These are phyloP conservation scores for Syncephalastrum racemosum DNA, from an alignment of 371 early-diverging fungal species.

Conservation along the genomic window DNA sequence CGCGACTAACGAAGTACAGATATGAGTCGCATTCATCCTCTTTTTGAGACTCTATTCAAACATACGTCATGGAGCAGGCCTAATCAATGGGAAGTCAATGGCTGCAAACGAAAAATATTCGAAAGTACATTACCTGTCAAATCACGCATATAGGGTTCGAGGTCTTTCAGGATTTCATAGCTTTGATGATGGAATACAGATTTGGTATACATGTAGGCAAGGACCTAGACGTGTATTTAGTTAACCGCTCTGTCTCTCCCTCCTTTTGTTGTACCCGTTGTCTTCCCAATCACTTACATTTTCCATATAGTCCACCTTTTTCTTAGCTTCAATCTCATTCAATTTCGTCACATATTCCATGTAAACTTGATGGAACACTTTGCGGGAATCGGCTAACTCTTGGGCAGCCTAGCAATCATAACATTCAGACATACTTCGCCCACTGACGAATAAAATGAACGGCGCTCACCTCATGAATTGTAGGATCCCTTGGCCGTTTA, in stretches of 20 bases:
- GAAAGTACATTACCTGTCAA: conserved; percentile 46
- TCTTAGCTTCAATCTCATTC: conserved; percentile 67
- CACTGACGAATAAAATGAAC: neutral
- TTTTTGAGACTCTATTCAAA: neutral
- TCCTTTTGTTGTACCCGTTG: neutral
- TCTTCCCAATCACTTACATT: conserved; percentile 47
- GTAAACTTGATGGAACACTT: conserved; percentile 59
- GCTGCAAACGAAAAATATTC: conserved; percentile 1
- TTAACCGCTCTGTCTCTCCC: neutral
- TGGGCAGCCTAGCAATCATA: conserved; percentile 43
- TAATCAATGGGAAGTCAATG: neutral
- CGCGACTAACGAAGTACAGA: conserved; percentile 26
- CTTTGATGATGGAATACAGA: conserved; percentile 77
- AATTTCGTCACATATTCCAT: conserved; percentile 68
- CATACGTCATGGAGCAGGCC: conserved; percentile 47
- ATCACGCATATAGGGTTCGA: conserved; percentile 77
- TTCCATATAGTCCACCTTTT: conserved; percentile 75
- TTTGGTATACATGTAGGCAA: conserved; percentile 73
- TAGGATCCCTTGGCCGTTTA: conserved; percentile 60
- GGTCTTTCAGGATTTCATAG: conserved; percentile 69
- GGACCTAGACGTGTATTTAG: conserved; percentile 30
- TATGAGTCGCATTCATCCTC: neutral
- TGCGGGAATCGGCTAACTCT: conserved; percentile 61
- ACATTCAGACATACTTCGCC: neutral
- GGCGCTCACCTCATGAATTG: conserved; percentile 51